Evolutionary conservation across 768 basidiomycete genomes (phyloP).

Genomic region (Leccinum truebloodii): DNA sequence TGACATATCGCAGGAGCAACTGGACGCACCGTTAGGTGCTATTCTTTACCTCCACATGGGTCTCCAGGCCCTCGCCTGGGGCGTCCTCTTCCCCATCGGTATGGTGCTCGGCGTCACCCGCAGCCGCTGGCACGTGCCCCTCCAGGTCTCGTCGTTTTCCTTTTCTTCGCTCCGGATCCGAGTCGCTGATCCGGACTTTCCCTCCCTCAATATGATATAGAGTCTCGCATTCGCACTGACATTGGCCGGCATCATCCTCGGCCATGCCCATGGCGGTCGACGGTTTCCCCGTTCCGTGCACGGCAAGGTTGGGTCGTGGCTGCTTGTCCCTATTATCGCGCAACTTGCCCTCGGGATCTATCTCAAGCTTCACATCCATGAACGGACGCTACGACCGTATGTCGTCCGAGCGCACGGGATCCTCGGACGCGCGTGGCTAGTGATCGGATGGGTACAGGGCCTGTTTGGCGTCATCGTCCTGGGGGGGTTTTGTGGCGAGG

Average conservation of each 20-base stretch:
- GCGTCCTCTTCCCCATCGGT: slow-evolving; percentile 80
- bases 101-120: slow-evolving; percentile 74
- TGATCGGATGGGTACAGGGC: slow-evolving; percentile 89
- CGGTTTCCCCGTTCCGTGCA: slow-evolving; percentile 75
- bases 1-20: slow-evolving; percentile 57
- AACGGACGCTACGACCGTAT: slow-evolving; percentile 69
- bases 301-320: slow-evolving; percentile 55
- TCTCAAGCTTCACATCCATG: slow-evolving; percentile 89
- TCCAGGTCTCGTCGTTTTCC: slow-evolving; percentile 50
- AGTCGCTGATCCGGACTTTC: slow-evolving; percentile 2
- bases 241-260: slow-evolving; percentile 72
- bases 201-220: slow-evolving; percentile 34
- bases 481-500: slow-evolving; percentile 74
- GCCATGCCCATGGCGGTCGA: slow-evolving; percentile 82
- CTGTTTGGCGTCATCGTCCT: slow-evolving; percentile 82
- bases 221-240: slow-evolving; percentile 68
- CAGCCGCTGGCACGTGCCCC: slow-evolving; percentile 88
- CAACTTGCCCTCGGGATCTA: slow-evolving; percentile 83
- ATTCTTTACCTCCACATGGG: slow-evolving; percentile 84
- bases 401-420: slow-evolving; percentile 71
- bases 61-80: slow-evolving; percentile 81
- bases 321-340: slow-evolving; percentile 58
- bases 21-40: slow-evolving; percentile 66
- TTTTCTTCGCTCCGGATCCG: not conserved
- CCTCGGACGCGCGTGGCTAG: slow-evolving; percentile 79